These are phyloP conservation scores for Blastomyces emzantsi DNA, from an alignment of 2,329 filamentous ascomycete genomes.

Conservation along the genomic window DNA sequence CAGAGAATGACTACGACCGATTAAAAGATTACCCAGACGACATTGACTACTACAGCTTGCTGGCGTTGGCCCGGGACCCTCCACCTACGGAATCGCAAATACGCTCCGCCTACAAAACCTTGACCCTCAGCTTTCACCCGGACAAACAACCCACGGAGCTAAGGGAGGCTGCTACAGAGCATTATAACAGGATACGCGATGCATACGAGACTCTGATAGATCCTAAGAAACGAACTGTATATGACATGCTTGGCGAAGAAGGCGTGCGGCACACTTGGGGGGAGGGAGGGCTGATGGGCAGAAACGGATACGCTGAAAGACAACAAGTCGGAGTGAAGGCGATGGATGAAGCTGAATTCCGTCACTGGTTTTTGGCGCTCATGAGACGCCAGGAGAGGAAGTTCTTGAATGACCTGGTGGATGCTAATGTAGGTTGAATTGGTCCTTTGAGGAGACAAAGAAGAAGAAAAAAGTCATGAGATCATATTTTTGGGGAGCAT, in stretches of 20 bases:
- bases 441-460: neutral
- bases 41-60: conserved; percentile 35
- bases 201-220: conserved; percentile 38
- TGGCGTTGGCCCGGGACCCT: conserved; percentile 32
- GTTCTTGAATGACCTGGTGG: conserved; percentile 30
- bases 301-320: conserved; percentile 23
- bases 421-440: conserved; percentile 26
- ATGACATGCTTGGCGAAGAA: conserved; percentile 36
- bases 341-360: conserved; percentile 33
- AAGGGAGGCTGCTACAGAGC: conserved; percentile 28
- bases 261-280: conserved; percentile 35
- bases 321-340: conserved; percentile 31
- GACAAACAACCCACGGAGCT: conserved; percentile 37
- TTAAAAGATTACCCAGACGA: conserved; percentile 13
- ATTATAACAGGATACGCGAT: conserved; percentile 33
- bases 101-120: conserved; percentile 36
- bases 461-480: neutral
- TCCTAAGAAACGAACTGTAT: conserved; percentile 34
- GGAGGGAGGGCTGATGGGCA: conserved; percentile 26
- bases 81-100: conserved; percentile 35
- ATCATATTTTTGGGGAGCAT: neutral
- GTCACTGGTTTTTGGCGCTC: conserved; percentile 32
- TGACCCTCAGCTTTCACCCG: conserved; percentile 38
- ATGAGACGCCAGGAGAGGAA: conserved; percentile 35
- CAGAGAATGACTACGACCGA: conserved; percentile 12